A percentile compares a stretch with the other conserved stretches of the same genome.
phyloP scores from a whole-genome alignment of 2,329 filamentous ascomycete species.

The Epichloe elymi region DNA sequence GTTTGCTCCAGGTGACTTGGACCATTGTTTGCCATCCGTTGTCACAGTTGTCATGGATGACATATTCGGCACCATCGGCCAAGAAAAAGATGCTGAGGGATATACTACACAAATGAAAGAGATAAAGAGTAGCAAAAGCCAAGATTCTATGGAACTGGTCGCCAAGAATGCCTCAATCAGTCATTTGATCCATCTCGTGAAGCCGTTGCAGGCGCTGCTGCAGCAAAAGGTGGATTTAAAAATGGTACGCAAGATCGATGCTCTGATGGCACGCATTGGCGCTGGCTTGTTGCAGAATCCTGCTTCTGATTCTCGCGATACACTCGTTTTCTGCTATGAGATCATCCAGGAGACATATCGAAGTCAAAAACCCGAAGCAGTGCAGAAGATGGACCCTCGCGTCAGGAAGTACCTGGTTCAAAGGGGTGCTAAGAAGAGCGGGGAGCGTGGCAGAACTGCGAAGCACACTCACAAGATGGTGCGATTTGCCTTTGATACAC shows the following conservation, averaged over 20 bases:
- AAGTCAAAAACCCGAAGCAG: constrained; percentile 37
- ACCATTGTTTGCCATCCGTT: constrained; percentile 72
- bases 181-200: constrained; percentile 61
- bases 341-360: constrained; percentile 79
- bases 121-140: constrained; percentile 95
- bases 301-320: constrained; percentile 63
- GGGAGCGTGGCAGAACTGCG: constrained; percentile 56
- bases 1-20: constrained; percentile 69
- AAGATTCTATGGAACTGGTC: constrained; percentile 90
- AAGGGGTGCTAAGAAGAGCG: constrained; percentile 61
- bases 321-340: constrained; percentile 91
- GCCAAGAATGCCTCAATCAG: constrained; percentile 68
- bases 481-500: constrained; percentile 75
- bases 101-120: constrained; percentile 95
- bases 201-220: constrained; percentile 65
- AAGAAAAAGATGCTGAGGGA: constrained; percentile 94
- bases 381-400: constrained; percentile 45
- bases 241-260: constrained; percentile 81
- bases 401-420: constrained; percentile 68
- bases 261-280: constrained; percentile 70
- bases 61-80: constrained; percentile 80
- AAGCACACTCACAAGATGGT: constrained; percentile 80
- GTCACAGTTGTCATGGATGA: constrained; percentile 90
- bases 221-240: constrained; percentile 73
- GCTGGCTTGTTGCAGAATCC: constrained; percentile 74